Percentiles rank a stretch among this genome's conserved stretches.
phyloP scores from a whole-genome alignment of 2,329 filamentous ascomycete genomes.

The Exophiala calicioides region DNA sequence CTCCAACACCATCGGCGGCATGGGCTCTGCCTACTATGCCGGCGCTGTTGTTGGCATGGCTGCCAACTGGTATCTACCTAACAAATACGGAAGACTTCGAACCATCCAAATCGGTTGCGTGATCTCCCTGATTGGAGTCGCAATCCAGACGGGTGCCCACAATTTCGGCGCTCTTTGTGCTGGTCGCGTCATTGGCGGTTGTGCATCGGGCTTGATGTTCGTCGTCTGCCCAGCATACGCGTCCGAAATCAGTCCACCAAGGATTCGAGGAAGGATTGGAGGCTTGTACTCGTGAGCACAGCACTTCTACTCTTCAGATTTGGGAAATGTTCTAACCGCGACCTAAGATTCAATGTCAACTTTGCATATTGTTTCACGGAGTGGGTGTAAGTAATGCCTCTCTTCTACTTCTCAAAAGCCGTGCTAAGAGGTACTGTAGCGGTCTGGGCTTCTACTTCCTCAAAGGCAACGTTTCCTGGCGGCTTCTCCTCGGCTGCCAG shows the following conservation, averaged over 20 bases:
- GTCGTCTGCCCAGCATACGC: slow-evolving; percentile 7
- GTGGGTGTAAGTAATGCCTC: no score
- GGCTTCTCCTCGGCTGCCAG: slow-evolving; percentile 7
- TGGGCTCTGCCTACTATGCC: slow-evolving; percentile 8
- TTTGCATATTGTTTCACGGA: slow-evolving; percentile 10
- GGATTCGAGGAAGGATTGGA: slow-evolving; percentile 5
- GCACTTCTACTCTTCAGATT: no score
- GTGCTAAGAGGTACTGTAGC: no score
- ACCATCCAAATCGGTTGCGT: slow-evolving; percentile 1
- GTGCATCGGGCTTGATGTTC: slow-evolving; percentile 2
- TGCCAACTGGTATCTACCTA: slow-evolving; percentile 11
- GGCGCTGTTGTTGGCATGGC: slow-evolving; percentile 1
- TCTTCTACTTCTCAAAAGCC: no score
- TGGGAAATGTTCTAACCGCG: no score
- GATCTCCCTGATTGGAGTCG: slow-evolving; percentile 1
- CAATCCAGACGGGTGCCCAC: slow-evolving; percentile 4
- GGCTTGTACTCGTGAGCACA: slow-evolving; percentile 6
- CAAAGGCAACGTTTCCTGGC: slow-evolving; percentile 7
- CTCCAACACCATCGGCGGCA: slow-evolving; percentile 6
- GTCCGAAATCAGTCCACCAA: slow-evolving; percentile 3
- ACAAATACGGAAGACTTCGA: slow-evolving; percentile 6
- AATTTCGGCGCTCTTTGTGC: slow-evolving; percentile 2
- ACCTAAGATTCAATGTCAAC: slow-evolving; percentile 9
- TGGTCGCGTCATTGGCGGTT: slow-evolving; percentile 2
- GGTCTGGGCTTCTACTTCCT: slow-evolving; percentile 12